Evolutionary conservation across 441 rosid genomes (phyloP).

Genomic region (Gossypium gossypioides): DNA sequence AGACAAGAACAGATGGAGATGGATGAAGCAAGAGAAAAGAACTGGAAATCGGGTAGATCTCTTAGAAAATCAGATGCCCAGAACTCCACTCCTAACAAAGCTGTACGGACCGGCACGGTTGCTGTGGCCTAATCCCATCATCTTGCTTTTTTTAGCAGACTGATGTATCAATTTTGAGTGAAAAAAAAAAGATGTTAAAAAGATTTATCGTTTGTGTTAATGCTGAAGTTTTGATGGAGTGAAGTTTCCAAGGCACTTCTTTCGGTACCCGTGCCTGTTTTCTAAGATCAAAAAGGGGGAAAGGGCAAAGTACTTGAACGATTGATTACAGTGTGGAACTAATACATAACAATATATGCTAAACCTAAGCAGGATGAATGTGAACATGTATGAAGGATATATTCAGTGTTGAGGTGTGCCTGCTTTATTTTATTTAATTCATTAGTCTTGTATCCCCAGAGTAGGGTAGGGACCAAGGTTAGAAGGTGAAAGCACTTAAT

Average conservation of each 20-base stretch:
- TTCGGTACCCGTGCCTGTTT: not conserved
- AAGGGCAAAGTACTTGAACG: too few relatives aligned
- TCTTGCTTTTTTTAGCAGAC: not conserved
- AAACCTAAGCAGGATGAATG: too few relatives aligned
- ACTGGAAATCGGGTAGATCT: slow-evolving; percentile 42
- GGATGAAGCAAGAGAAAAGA: slow-evolving; percentile 59
- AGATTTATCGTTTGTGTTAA: not conserved
- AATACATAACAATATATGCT: too few relatives aligned
- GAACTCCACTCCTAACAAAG: slow-evolving; percentile 21
- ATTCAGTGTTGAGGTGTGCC: too few relatives aligned
- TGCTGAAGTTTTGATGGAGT: slow-evolving; percentile 5
- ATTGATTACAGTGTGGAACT: too few relatives aligned
- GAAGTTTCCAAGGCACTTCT: not conserved
- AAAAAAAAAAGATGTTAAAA: not conserved
- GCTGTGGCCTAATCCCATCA: slow-evolving; percentile 31
- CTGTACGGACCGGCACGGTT: slow-evolving; percentile 40
- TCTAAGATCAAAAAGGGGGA: not conserved
- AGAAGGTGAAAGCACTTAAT: too few relatives aligned
- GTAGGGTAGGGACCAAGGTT: too few relatives aligned
- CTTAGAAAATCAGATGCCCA: slow-evolving; percentile 32
- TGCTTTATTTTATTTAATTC: too few relatives aligned
- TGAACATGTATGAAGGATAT: too few relatives aligned
- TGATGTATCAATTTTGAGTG: not conserved
- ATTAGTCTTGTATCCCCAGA: too few relatives aligned
- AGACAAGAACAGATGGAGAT: slow-evolving; percentile 76